phyloP scores from a whole-genome alignment of 768 basidiomycete genomes.

The Clitopilus hobsonii region DNA sequence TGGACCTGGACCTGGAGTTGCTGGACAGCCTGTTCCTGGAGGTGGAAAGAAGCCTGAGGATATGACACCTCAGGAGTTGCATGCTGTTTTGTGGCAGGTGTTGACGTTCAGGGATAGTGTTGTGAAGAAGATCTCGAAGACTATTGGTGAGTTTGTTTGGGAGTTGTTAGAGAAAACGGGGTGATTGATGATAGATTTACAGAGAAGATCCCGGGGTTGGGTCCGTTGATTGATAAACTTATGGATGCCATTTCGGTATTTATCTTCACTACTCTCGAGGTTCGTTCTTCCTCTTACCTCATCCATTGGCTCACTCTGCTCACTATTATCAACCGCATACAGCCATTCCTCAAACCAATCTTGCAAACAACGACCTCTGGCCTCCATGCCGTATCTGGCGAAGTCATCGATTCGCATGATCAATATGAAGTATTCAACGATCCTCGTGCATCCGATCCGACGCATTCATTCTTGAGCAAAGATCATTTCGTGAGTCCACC shows the following conservation, averaged over 20 bases:
- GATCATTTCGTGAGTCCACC: slow-evolving; percentile 72
- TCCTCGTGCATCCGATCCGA: slow-evolving; percentile 81
- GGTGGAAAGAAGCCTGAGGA: slow-evolving; percentile 67
- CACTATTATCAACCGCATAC: background rate
- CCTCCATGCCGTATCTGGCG: slow-evolving; percentile 58
- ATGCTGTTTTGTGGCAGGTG: slow-evolving; percentile 80
- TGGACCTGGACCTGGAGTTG: background rate
- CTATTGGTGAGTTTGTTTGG: slow-evolving; percentile 47
- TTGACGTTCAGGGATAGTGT: slow-evolving; percentile 81
- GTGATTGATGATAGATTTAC: slow-evolving; percentile 5
- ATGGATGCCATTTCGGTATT: slow-evolving; percentile 75
- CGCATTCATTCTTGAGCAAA: slow-evolving; percentile 85
- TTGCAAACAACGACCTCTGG: slow-evolving; percentile 64
- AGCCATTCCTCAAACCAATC: slow-evolving; percentile 81
- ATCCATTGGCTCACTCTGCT: background rate
- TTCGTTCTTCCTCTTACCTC: slow-evolving; percentile 15
- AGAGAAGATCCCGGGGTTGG: slow-evolving; percentile 84
- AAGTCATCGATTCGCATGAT: slow-evolving; percentile 77
- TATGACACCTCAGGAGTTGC: slow-evolving; percentile 88
- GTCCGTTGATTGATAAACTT: slow-evolving; percentile 71
- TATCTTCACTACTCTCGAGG: slow-evolving; percentile 81
- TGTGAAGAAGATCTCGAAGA: slow-evolving; percentile 74
- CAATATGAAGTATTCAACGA: slow-evolving; percentile 89
- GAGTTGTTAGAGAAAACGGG: background rate
- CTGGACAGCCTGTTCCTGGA: background rate